phyloP scores from a whole-genome alignment of 192 early-diverging fungal species.

The Coemansia sp. region DNA sequence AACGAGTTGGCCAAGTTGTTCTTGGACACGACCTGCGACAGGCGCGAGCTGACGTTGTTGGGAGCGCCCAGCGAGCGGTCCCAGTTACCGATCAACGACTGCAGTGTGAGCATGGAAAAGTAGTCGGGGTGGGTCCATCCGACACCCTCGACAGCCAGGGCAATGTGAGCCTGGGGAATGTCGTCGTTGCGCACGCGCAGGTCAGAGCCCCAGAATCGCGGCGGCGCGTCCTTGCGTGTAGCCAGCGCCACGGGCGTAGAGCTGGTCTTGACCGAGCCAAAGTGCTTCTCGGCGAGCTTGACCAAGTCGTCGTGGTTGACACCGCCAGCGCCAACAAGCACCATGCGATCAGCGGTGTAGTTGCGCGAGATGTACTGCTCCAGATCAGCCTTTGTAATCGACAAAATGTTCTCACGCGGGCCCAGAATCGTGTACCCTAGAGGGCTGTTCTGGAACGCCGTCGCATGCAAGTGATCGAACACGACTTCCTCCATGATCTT shows the following conservation, averaged over 20 bases:
- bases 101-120: conserved; percentile 93
- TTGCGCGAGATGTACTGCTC: conserved; percentile 88
- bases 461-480: conserved; percentile 97
- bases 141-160: conserved; percentile 95
- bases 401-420: conserved; percentile 90
- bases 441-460: conserved; percentile 86
- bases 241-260: conserved; percentile 56
- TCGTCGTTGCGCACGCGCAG: conserved; percentile 86
- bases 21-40: conserved; percentile 82
- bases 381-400: conserved; percentile 84
- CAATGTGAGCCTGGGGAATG: conserved; percentile 92
- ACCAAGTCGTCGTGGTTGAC: conserved; percentile 93
- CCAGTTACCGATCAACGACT: conserved; percentile 96
- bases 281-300: conserved; percentile 90
- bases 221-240: conserved; percentile 56
- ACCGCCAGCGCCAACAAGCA: conserved; percentile 90
- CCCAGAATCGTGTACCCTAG: conserved; percentile 94
- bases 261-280: conserved; percentile 74
- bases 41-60: conserved; percentile 80
- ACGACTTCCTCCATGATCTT: conserved; percentile 98
- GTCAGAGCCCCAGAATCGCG: conserved; percentile 89
- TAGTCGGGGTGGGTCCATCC: conserved; percentile 95
- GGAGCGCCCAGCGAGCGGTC: conserved; percentile 92
- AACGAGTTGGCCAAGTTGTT: conserved; percentile 93
- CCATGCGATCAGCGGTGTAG: conserved; percentile 98